A percentile compares a stretch with the other conserved stretches of the same genome.
Conservation (phyloP, 768 basidiomycete species). For the Boletus reticuloceps region DNA sequence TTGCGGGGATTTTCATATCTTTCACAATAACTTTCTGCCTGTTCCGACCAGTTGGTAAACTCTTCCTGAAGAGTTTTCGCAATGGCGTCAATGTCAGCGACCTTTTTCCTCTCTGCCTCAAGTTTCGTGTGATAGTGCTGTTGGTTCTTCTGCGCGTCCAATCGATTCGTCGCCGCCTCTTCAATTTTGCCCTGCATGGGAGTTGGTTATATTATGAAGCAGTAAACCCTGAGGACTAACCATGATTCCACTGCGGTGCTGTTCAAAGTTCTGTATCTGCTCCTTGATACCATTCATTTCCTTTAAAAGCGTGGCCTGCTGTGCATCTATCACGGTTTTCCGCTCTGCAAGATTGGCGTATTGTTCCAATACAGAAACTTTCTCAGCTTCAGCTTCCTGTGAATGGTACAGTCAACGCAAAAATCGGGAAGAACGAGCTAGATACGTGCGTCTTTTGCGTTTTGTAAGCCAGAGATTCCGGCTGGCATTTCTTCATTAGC, state of each 20-base stretch:
- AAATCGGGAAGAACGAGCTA: neutral
- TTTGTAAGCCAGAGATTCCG: constrained; percentile 55
- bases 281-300: constrained; percentile 46
- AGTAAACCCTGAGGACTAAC: constrained; percentile 36
- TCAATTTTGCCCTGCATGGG: constrained; percentile 47
- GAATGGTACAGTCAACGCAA: constrained; percentile 1
- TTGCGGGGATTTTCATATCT: constrained; percentile 57
- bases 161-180: constrained; percentile 45
- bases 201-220: neutral
- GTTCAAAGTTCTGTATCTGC: constrained; percentile 52
- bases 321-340: constrained; percentile 46
- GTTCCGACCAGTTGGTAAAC: constrained; percentile 63
- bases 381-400: constrained; percentile 58
- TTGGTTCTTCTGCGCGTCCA: constrained; percentile 48
- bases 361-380: constrained; percentile 45
- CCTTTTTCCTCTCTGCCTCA: constrained; percentile 43
- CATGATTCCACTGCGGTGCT: constrained; percentile 37
- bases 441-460: constrained; percentile 48
- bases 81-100: constrained; percentile 44
- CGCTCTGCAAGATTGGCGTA: constrained; percentile 43
- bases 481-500: constrained; percentile 69
- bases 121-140: constrained; percentile 53
- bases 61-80: constrained; percentile 57
- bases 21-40: constrained; percentile 62
- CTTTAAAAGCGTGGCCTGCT: constrained; percentile 41